Base-by-base conservation (phyloP, 805 yeast species). In the Metschnikowia borealis region DNA sequence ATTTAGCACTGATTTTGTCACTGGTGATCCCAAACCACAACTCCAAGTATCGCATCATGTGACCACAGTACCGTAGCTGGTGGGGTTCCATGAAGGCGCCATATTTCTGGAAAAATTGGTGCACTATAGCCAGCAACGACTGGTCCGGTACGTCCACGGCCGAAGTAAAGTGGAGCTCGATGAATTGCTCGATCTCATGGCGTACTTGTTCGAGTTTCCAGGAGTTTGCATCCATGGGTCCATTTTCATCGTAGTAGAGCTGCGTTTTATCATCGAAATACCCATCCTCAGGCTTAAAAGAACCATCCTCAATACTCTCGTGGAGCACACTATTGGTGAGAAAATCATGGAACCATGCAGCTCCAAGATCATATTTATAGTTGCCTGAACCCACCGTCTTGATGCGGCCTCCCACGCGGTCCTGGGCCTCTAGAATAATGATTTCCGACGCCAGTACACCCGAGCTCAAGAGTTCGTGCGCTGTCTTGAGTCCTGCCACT, bases 261-360 rank as follows among this genome's bases (percentile, higher is more conserved):
- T 58, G 48, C 2, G 68, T 70, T 29, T 64, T 65, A 59, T 83
- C 87, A 56, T 81, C 84, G 55, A 70, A 82, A 51, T 70, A 72
- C 31, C 75, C 66, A 52, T 73, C 76, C 8, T 48, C 49, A 6
- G 26, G n/a, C 4, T 38, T 42, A 20, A 54, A 57, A 20, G 48
- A 18, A 11, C 63, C 63, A 39, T 54, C 56, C 8, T 55, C 55
- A 7, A 64, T 65, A 6, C 73, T 82, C 49, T 77, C 79, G 40
- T 78, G 75, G 58, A 88, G 84, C 20, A 87, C 69, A 2, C 77
- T 75, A 62, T 90, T 90, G 33, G 78, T 73, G 37, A 89, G 67
- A 0, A 90, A 81, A 56, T 89, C 96, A 62, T 90, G 97, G 62
- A 87, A 87, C 97, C 97, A 90, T 4, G 90, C 80, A 0, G 96